Conservation (phyloP, 202 grass and related monocot species). For the Eragrostis tef region DNA sequence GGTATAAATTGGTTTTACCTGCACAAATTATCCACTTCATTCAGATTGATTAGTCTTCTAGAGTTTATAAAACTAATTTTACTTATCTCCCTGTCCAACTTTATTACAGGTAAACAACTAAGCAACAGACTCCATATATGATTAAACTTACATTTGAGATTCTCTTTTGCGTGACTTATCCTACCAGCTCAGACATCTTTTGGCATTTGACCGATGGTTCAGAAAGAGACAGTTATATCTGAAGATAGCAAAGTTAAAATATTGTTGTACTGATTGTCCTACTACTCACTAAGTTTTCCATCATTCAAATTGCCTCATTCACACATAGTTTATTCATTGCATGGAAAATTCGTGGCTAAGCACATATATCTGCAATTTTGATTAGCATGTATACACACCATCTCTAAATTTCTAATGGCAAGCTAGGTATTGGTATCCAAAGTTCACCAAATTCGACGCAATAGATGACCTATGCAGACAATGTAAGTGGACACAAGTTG, state of each 20-base stretch:
- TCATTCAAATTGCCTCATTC: background rate
- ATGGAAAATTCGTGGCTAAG: too few species aligned
- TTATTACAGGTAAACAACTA: background rate
- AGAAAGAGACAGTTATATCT: background rate
- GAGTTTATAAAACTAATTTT: background rate
- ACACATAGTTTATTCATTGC: too few species aligned
- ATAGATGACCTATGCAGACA: background rate
- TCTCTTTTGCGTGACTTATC: too few species aligned
- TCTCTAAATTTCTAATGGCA: too few species aligned
- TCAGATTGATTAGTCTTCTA: background rate
- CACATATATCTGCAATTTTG: too few species aligned
- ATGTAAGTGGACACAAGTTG: too few species aligned
- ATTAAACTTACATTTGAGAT: background rate
- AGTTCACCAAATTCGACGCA: background rate
- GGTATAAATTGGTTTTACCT: background rate
- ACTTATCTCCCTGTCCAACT: background rate
- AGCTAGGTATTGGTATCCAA: background rate
- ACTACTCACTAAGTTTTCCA: background rate
- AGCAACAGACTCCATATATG: background rate
- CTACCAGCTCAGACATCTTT: too few species aligned
- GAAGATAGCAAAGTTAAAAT: background rate
- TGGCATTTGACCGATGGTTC: background rate
- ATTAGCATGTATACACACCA: background rate
- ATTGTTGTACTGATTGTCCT: background rate
- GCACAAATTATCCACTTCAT: background rate